These are phyloP conservation scores for Paecilomyces sp. DNA, from an alignment of 2,329 filamentous ascomycete species.

Conservation along the genomic window DNA sequence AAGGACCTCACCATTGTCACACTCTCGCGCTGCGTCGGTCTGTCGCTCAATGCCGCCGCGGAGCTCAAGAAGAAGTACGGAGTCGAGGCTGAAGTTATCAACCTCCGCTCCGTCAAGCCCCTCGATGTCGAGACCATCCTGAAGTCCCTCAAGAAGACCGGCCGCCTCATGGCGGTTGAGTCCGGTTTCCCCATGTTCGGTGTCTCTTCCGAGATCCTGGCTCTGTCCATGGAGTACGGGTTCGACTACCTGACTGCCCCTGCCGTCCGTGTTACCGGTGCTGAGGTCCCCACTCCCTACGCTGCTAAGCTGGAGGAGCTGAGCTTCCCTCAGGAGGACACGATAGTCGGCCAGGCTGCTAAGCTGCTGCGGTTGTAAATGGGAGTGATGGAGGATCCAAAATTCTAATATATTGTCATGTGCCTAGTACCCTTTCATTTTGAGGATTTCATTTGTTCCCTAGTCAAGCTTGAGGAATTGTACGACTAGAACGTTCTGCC, in stretches of 20 bases:
- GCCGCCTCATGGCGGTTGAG: conserved; percentile 82
- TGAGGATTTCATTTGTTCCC: conserved; percentile 13
- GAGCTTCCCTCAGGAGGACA: conserved; percentile 82
- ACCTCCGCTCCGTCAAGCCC: conserved; percentile 95
- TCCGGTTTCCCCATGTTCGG: conserved; percentile 95
- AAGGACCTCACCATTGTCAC: conserved; percentile 96
- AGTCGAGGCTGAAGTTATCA: conserved; percentile 92
- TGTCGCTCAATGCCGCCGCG: conserved; percentile 81
- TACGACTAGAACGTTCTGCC: conserved; percentile 8
- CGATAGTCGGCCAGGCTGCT: conserved; percentile 81
- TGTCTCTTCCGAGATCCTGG: conserved; percentile 86
- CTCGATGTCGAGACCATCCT: conserved; percentile 92
- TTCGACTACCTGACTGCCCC: conserved; percentile 97
- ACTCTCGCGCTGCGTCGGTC: conserved; percentile 90
- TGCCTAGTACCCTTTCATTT: conserved; percentile 26
- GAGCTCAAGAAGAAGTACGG: conserved; percentile 94
- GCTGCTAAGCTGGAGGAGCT: conserved; percentile 89
- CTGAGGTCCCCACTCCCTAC: conserved; percentile 95
- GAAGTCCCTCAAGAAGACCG: conserved; percentile 98
- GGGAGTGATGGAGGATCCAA: conserved; percentile 1
- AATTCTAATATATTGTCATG: conserved; percentile 19
- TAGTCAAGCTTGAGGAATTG: conserved; percentile 16
- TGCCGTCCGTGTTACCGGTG: conserved; percentile 87
- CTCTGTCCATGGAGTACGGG: conserved; percentile 91
- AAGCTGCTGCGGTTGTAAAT: conserved; percentile 76